Evolutionary conservation across 1,139 yeast species (phyloP).

Genomic region (Lizanozyma gosingica): DNA sequence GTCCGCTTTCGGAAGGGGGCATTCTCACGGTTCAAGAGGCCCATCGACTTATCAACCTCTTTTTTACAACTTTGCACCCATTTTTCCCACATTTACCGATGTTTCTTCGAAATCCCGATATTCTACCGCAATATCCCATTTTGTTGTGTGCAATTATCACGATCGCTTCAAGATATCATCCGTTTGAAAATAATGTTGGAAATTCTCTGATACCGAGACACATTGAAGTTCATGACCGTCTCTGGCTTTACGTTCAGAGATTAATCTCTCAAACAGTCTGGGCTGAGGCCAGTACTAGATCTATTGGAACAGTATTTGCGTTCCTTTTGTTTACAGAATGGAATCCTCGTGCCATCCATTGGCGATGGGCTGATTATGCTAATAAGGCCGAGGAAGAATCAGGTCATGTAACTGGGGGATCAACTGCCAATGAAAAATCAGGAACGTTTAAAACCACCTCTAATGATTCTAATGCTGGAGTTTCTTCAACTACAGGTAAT

Average conservation of each 20-base stretch:
- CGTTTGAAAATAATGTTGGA: constrained; percentile 33
- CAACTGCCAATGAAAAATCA: not conserved
- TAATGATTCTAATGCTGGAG: constrained; percentile 9
- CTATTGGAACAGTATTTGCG: constrained; percentile 80
- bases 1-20: constrained; percentile 29
- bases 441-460: not conserved
- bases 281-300: constrained; percentile 89
- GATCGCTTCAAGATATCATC: constrained; percentile 67
- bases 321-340: constrained; percentile 86
- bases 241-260: constrained; percentile 80
- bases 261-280: constrained; percentile 82
- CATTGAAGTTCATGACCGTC: constrained; percentile 61
- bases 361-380: constrained; percentile 84
- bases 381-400: constrained; percentile 39
- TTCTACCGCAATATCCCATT: constrained; percentile 70
- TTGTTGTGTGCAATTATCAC: constrained; percentile 73
- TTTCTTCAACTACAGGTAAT: constrained; percentile 3
- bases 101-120: constrained; percentile 58
- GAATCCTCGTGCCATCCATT: constrained; percentile 92
- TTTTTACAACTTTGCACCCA: constrained; percentile 77
- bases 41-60: constrained; percentile 48
- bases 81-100: constrained; percentile 81
- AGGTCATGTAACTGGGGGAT: not conserved
- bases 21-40: constrained; percentile 65
- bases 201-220: constrained; percentile 29